Evolutionary conservation across 331 rosid species (phyloP).

Genomic region (Acacia pycnantha): DNA sequence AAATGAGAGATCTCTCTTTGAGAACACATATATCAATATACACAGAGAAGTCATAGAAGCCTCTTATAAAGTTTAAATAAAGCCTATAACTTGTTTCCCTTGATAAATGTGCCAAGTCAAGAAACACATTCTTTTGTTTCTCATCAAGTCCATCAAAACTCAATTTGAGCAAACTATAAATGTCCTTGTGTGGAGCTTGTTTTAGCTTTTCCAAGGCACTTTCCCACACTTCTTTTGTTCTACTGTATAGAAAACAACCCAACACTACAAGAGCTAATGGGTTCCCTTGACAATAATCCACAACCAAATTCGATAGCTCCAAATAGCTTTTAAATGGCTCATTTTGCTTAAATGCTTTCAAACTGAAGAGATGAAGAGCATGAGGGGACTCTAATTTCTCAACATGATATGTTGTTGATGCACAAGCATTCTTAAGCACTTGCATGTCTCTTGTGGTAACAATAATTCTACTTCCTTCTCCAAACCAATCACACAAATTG

Average conservation of each 20-base stretch:
- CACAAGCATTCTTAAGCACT: background rate
- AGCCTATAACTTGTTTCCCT: background rate
- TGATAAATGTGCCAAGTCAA: background rate
- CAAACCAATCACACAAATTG: background rate
- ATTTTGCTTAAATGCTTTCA: background rate
- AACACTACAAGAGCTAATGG: background rate
- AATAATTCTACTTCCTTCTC: background rate
- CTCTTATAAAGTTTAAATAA: background rate
- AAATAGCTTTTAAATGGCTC: background rate
- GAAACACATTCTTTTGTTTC: background rate
- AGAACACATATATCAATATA: background rate
- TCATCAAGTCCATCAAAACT: background rate
- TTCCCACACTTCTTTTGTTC: background rate
- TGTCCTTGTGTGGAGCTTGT: background rate
- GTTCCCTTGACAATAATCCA: background rate
- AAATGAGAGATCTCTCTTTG: slow-evolving; percentile 19
- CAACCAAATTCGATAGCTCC: background rate
- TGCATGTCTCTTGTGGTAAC: background rate
- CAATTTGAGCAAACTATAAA: background rate
- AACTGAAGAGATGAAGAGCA: background rate
- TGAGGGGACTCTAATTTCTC: background rate
- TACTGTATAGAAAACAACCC: background rate
- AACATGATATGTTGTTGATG: background rate
- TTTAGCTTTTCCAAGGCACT: background rate
- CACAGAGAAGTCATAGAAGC: background rate